Base-by-base conservation (phyloP, 148 eudicot genomes). In the Chenopodium album region DNA sequence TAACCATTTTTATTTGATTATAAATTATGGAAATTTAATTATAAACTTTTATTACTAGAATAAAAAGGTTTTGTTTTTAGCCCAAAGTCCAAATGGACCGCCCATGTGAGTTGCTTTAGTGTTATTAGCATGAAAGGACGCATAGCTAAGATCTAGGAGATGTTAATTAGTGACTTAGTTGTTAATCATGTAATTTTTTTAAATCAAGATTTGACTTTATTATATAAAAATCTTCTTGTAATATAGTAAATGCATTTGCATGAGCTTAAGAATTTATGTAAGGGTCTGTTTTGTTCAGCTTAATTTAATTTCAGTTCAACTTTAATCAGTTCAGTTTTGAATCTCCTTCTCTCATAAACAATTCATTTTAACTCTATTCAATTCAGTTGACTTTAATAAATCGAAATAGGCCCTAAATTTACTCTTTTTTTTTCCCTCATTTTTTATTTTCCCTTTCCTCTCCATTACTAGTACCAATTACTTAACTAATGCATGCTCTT, bases 91-190 rank as follows among this genome's bases (percentile, higher is more conserved):
- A 44, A 28, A 68, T 75, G 69, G 78, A 77, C 71, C 70, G 46
- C 66, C 84, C 86, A 84, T 84, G 86, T 84, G 86, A 52, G 72
- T 64, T 80, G 75, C 31, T 80, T 63, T 76, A 44, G 67, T 69
- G 76, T 59, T 7, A 62, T 32, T 76, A 81, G 76, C 75, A 84
- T 77, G 81, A 78, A 50, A 76, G 73, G 77, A 76, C 73, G 80
- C 79, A 82, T 73, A 73, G 71, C 78, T 81, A 66, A 81, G 62
- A 67, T 68, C 63, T 54, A 60, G 52, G 54, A 1, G n/a, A 66
- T 73, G 14, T 23, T 80, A 41, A 41, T 41, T 41, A 67, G 73
- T 75, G 73, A 29, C 56, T 2, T 81, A 41, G 44, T 41, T 41
- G 44, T 41, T 41, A 34, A 56, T 63, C 69, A 76, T 76, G 47